Percentiles rank a stretch among this genome's conserved stretches.
Evolutionary conservation across 164 flowering plant species (phyloP).

Genomic region (Dillenia turbinata): DNA sequence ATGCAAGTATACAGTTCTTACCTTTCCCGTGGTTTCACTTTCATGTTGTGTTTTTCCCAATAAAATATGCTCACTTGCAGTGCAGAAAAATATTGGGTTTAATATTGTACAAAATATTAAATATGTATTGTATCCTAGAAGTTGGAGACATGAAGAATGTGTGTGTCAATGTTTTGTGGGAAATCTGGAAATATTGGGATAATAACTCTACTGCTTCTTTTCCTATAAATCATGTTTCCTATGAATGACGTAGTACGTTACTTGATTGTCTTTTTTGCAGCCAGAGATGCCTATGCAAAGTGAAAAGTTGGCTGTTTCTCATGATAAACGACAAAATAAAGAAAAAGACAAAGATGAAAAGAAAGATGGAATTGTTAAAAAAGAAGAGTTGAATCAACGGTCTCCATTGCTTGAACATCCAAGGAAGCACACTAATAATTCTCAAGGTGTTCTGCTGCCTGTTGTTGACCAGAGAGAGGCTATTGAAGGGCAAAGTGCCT

Average conservation of each 20-base stretch:
- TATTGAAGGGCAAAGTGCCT: slow-evolving; percentile 18
- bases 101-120: too few relatives aligned
- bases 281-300: slow-evolving; percentile 23
- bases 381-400: slow-evolving; percentile 16
- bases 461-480: slow-evolving; percentile 14
- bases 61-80: too few relatives aligned
- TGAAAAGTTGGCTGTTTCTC: slow-evolving; percentile 22
- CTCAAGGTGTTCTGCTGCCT: slow-evolving; percentile 12
- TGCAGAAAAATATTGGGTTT: too few relatives aligned
- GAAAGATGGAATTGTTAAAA: slow-evolving; percentile 15
- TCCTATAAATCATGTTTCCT: too few relatives aligned
- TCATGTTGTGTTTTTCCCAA: too few relatives aligned
- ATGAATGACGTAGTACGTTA: slow-evolving; percentile 1
- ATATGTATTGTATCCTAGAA: too few relatives aligned
- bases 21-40: background rate
- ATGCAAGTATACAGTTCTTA: background rate
- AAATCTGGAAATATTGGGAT: too few relatives aligned
- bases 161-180: too few relatives aligned
- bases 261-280: slow-evolving; percentile 23
- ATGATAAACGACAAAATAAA: slow-evolving; percentile 14
- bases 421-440: slow-evolving; percentile 10
- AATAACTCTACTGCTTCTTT: too few relatives aligned
- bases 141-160: too few relatives aligned
- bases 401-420: slow-evolving; percentile 14
- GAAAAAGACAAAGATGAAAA: slow-evolving; percentile 15